Conservation (phyloP, 371 early-diverging fungal genomes). For the Batkoa obscura region DNA sequence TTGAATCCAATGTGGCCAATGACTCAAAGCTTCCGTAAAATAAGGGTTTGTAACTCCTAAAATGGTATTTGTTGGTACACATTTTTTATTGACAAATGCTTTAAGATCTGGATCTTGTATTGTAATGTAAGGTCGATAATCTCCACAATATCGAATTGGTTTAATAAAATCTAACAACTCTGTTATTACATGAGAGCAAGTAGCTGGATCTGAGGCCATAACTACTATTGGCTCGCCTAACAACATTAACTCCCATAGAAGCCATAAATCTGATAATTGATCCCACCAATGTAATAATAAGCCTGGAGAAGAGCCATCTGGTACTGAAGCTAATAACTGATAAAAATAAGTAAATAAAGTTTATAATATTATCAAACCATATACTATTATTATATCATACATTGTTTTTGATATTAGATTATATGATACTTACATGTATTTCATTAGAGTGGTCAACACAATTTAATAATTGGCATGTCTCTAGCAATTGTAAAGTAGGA, state of each 20-base stretch:
- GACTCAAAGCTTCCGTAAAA: conserved; percentile 67
- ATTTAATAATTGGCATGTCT: not conserved
- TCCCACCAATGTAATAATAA: conserved; percentile 16
- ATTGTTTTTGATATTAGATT: no score
- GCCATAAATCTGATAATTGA: conserved; percentile 69
- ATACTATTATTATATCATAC: no score
- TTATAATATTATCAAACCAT: no score
- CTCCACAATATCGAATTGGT: conserved; percentile 88
- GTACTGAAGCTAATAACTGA: conserved; percentile 2
- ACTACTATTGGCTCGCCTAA: conserved; percentile 82
- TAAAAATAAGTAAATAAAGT: not conserved
- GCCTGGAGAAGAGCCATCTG: not conserved
- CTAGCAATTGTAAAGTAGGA: not conserved
- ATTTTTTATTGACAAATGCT: conserved; percentile 36
- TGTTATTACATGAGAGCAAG: conserved; percentile 66
- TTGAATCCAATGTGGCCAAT: conserved; percentile 81
- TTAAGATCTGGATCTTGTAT: conserved; percentile 88
- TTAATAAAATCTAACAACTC: conserved; percentile 79
- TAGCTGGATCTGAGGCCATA: conserved; percentile 68
- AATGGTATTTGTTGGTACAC: conserved; percentile 60
- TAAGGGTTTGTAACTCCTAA: conserved; percentile 90
- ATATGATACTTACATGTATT: not conserved
- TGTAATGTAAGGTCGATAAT: conserved; percentile 89
- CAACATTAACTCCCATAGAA: conserved; percentile 88
- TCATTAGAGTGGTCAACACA: not conserved